These are phyloP conservation scores for Malbranchea zuffiana DNA, from an alignment of 2,329 filamentous ascomycete species.

Conservation along the genomic window DNA sequence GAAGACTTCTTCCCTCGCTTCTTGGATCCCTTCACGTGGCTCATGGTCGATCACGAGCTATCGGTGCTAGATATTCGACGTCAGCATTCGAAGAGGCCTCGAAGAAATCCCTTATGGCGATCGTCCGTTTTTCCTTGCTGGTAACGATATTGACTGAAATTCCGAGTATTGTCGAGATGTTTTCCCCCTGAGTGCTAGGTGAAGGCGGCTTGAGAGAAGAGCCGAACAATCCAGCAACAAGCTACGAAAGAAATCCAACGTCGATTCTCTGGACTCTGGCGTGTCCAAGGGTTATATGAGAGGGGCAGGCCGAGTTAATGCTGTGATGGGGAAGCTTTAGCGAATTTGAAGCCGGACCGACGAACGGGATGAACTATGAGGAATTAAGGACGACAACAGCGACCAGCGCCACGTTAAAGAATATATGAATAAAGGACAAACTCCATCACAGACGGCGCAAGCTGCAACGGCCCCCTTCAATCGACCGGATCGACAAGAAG, in stretches of 20 bases:
- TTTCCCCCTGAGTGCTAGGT: not conserved
- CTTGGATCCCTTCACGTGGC: slow-evolving; percentile 11
- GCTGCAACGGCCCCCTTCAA: slow-evolving; percentile 4
- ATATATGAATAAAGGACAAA: not conserved
- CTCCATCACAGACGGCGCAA: slow-evolving; percentile 5
- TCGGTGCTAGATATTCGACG: not conserved
- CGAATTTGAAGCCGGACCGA: not conserved
- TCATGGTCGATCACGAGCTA: slow-evolving; percentile 4
- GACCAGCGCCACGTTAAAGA: slow-evolving; percentile 10
- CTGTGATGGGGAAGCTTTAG: not conserved
- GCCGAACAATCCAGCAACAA: not conserved
- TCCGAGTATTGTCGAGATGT: not conserved
- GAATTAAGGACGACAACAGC: slow-evolving; percentile 6
- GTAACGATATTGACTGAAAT: not conserved
- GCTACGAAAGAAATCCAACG: not conserved
- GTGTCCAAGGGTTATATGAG: too few relatives aligned
- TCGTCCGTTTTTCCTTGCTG: too few relatives aligned
- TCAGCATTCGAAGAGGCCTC: not conserved
- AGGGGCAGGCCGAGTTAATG: too few relatives aligned
- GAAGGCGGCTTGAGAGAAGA: not conserved
- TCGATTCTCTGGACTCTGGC: too few relatives aligned
- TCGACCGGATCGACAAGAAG: not conserved
- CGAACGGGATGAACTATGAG: not conserved
- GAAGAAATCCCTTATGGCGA: too few relatives aligned
- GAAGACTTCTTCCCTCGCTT: slow-evolving; percentile 11